A percentile compares a stretch with the other conserved stretches of the same genome.
Evolutionary conservation across 805 yeast genomes (phyloP).

Genomic region (Hanseniaspora hatyaiensis): DNA sequence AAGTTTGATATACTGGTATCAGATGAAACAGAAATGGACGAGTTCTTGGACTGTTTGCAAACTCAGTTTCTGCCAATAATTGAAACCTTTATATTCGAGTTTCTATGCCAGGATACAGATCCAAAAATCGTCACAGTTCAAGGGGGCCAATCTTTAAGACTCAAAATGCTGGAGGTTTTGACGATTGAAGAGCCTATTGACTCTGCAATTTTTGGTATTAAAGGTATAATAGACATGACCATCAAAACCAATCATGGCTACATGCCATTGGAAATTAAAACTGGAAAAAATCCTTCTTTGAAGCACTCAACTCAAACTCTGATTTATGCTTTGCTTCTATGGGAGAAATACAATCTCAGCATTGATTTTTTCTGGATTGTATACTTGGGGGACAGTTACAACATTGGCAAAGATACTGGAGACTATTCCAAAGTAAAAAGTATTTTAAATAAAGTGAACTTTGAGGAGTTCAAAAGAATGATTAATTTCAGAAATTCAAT

Average conservation of each 20-base stretch:
- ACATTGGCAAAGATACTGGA: slow-evolving; percentile 41
- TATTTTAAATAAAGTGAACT: slow-evolving; percentile 21
- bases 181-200: slow-evolving; percentile 86
- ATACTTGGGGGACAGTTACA: slow-evolving; percentile 53
- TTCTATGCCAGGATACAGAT: slow-evolving; percentile 27
- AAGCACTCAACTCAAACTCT: slow-evolving; percentile 80
- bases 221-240: slow-evolving; percentile 85
- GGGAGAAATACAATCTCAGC: slow-evolving; percentile 66
- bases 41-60: slow-evolving; percentile 35
- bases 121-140: slow-evolving; percentile 22
- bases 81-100: slow-evolving; percentile 41
- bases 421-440: background rate
- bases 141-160: slow-evolving; percentile 26
- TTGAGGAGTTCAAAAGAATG: slow-evolving; percentile 51
- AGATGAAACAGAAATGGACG: slow-evolving; percentile 38
- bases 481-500: slow-evolving; percentile 62
- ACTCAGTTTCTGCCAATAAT: slow-evolving; percentile 42
- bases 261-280: slow-evolving; percentile 80
- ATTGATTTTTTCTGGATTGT: slow-evolving; percentile 55
- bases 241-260: slow-evolving; percentile 53
- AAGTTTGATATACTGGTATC: slow-evolving; percentile 5
- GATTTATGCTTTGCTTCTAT: slow-evolving; percentile 63
- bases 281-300: slow-evolving; percentile 54
- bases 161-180: slow-evolving; percentile 51
- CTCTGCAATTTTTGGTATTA: slow-evolving; percentile 81